Conservation (phyloP, 108 stramenopile genomes). For the Conticribra weissflogii region DNA sequence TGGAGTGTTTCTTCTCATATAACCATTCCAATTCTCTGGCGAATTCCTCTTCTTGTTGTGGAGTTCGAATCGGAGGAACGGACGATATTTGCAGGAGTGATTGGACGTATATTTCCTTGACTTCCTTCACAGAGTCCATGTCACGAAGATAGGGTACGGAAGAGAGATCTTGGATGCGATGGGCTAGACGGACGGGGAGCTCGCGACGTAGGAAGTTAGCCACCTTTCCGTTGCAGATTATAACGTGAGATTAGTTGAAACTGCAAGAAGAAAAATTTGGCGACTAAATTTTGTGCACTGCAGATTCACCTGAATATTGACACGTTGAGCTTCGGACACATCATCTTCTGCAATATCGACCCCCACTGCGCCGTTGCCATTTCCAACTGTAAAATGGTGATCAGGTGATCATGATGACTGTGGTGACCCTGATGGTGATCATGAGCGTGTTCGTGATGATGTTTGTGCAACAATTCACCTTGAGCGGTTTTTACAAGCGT, state of each 20-base stretch:
- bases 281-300: too few relatives aligned
- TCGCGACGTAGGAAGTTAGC: constrained; percentile 94
- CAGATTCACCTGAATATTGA: constrained; percentile 34
- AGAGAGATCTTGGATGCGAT: constrained; percentile 92
- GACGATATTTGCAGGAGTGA: constrained; percentile 85
- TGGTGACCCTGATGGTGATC: constrained; percentile 25
- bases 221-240: constrained; percentile 28
- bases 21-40: constrained; percentile 79
- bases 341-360: constrained; percentile 23
- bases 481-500: constrained; percentile 84
- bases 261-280: neutral
- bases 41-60: constrained; percentile 70
- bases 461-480: constrained; percentile 76
- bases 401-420: too few relatives aligned
- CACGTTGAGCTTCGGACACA: constrained; percentile 29
- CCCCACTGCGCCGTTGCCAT: neutral
- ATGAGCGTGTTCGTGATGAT: too few relatives aligned
- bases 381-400: too few relatives aligned
- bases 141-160: constrained; percentile 78
- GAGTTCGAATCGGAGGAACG: constrained; percentile 63
- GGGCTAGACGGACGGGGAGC: constrained; percentile 97
- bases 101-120: constrained; percentile 90
- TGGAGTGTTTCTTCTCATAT: constrained; percentile 93
- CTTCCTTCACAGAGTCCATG: constrained; percentile 70
- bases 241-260: neutral